A percentile compares a stretch with the other conserved stretches of the same genome.
These are phyloP conservation scores for Fusarium transvaalense DNA, from an alignment of 2,329 filamentous ascomycete species.

Conservation along the genomic window DNA sequence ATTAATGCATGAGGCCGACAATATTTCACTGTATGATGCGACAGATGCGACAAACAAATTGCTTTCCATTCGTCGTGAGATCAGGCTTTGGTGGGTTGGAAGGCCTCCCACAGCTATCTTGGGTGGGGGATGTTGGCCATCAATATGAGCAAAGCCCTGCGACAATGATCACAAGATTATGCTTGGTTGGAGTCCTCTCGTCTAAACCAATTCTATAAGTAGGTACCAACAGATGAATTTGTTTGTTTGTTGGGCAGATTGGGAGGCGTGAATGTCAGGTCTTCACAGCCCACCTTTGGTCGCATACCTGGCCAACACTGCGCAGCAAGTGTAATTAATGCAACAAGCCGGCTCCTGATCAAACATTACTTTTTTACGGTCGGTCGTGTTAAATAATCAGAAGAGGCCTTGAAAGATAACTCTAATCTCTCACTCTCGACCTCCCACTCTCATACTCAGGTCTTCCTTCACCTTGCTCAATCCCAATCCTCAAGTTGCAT, in stretches of 20 bases:
- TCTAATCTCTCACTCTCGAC: not conserved
- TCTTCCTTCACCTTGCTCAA: not conserved
- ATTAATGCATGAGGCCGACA: constrained; percentile 15
- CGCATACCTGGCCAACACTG: not conserved
- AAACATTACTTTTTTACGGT: not conserved
- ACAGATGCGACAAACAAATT: constrained; percentile 1
- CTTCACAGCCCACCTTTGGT: constrained; percentile 18
- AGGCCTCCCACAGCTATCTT: constrained; percentile 37
- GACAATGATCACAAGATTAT: not conserved
- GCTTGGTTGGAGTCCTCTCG: too few species aligned
- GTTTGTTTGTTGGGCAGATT: not conserved
- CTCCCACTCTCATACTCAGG: not conserved
- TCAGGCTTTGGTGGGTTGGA: constrained; percentile 23
- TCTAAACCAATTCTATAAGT: too few species aligned
- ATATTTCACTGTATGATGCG: not conserved
- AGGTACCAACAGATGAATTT: not conserved
- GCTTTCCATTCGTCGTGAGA: constrained; percentile 28
- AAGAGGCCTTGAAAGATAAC: too few species aligned
- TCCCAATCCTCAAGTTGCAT: not conserved
- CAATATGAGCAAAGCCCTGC: not conserved
- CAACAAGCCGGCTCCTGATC: not conserved
- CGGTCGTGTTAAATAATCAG: too few species aligned
- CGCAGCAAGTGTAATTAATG: constrained; percentile 33
- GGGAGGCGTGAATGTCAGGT: not conserved
- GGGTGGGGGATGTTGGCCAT: not conserved